Base-by-base conservation (phyloP, 228 moss, liverwort and hornwort species). In the Sphagnum magellanicum region DNA sequence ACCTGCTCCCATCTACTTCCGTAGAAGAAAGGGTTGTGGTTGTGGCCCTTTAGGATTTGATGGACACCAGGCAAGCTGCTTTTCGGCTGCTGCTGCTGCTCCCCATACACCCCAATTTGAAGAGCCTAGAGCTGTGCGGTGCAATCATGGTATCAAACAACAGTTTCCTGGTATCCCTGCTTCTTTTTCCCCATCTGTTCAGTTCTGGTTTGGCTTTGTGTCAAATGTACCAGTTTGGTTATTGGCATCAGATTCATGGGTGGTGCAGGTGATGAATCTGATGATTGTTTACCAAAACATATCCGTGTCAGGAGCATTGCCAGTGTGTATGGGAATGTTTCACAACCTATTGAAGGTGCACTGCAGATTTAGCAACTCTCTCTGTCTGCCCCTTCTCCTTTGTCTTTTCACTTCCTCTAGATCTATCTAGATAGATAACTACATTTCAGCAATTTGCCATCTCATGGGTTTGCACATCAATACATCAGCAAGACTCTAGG, bases 241-340 rank as follows among this genome's bases (percentile, higher is more conserved):
- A 32, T 32, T 32, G 32, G 32, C 32, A 32, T 32, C 32, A 32
- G 32, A 57, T 32, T 32, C 32, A 32, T 32, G 32, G 32, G 32
- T 74, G 71, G 68, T 76, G 79, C 91, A 91, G 94, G 91, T 74
- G 94, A 94, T 67, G 94, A 94, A 71, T 94, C 94, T 6, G 94
- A 94, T 61, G 94, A 94, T 74, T 88, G 88, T 71, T 77, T 86
- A 55, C 91, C 91, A 48, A 94, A 94, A 75, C 91, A 91, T 60
- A 79, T 86, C 57, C 87, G 94, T 52, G 90, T 90, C 48, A 84
- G 94, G 71, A 94, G 94, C 70, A 91, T 94, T 67, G 88, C 87
- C 11, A 88, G 88, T 74, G 91, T 91, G 51, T 90, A 84, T 67
- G 84, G 88, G 61, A 84, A 91, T 11, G 84, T 78, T 74, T 73